These are phyloP conservation scores for Suillus subaureus DNA, from an alignment of 768 basidiomycete species.

Conservation along the genomic window DNA sequence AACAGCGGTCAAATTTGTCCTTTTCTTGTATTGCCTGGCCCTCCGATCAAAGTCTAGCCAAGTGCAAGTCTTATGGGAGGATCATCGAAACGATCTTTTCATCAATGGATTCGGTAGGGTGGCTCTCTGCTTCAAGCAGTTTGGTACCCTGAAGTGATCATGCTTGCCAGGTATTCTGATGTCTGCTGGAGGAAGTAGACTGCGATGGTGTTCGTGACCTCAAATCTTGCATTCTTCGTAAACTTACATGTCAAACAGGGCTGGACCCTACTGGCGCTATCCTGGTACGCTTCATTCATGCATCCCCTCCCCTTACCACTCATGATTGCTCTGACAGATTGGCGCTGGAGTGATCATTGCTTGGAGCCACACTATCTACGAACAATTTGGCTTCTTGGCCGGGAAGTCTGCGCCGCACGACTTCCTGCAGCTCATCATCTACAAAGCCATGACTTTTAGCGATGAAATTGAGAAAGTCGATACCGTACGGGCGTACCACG, in stretches of 20 bases:
- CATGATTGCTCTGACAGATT: constrained; percentile 50
- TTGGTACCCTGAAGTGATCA: constrained; percentile 3
- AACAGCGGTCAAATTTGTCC: constrained; percentile 76
- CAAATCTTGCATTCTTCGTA: constrained; percentile 5
- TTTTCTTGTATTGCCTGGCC: constrained; percentile 87
- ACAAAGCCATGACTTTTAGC: constrained; percentile 88
- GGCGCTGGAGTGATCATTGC: constrained; percentile 75
- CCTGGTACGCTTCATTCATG: constrained; percentile 50
- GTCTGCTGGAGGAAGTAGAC: constrained; percentile 80
- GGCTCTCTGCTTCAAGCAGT: neutral
- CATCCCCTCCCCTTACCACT: neutral
- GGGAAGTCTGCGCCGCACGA: constrained; percentile 92
- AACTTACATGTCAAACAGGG: constrained; percentile 39
- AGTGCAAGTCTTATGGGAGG: constrained; percentile 95
- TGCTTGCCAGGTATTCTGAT: constrained; percentile 66
- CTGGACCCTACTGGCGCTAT: constrained; percentile 81
- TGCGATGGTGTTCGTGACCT: constrained; percentile 72
- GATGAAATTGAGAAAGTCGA: constrained; percentile 86
- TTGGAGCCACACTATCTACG: constrained; percentile 77
- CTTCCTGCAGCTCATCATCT: constrained; percentile 87
- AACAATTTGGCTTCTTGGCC: constrained; percentile 83
- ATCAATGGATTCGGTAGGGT: constrained; percentile 73
- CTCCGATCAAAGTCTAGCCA: constrained; percentile 85
- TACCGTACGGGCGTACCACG: constrained; percentile 92
- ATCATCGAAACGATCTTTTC: constrained; percentile 92